Conservation (phyloP, 768 basidiomycete genomes). For the Arthromyces matolae region DNA sequence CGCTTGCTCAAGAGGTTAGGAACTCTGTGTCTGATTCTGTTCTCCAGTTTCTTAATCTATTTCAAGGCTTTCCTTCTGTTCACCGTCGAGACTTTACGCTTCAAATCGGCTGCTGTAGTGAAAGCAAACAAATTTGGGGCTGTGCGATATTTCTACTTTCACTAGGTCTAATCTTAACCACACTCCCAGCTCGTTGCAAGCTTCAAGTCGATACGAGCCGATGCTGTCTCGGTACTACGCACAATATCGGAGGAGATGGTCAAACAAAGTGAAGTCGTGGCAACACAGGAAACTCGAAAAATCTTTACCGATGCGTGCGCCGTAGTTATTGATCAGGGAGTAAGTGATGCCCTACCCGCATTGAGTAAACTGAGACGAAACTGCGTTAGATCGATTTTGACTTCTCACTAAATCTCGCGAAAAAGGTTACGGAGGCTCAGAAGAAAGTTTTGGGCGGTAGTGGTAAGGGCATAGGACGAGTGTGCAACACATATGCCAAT, state of each 20-base stretch:
- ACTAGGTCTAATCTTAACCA: not conserved
- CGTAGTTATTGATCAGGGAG: slow-evolving; percentile 32
- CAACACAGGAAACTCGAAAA: slow-evolving; percentile 49
- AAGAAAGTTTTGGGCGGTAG: slow-evolving; percentile 70
- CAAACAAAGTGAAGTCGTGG: slow-evolving; percentile 49
- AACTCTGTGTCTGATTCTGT: no score
- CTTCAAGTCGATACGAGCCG: slow-evolving; percentile 59
- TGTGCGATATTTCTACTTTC: slow-evolving; percentile 38
- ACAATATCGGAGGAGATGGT: slow-evolving; percentile 54
- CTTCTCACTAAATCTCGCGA: slow-evolving; percentile 55
- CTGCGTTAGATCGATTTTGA: slow-evolving; percentile 58
- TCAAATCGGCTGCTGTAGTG: slow-evolving; percentile 64
- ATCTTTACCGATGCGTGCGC: slow-evolving; percentile 50
- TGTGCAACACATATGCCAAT: slow-evolving; percentile 21
- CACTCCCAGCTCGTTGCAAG: slow-evolving; percentile 55
- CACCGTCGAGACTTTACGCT: slow-evolving; percentile 64
- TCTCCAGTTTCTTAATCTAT: no score
- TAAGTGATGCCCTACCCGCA: slow-evolving; percentile 14
- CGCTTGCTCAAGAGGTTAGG: slow-evolving; percentile 69
- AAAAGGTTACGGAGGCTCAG: slow-evolving; percentile 65
- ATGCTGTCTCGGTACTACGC: slow-evolving; percentile 48
- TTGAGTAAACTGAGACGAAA: slow-evolving; percentile 7
- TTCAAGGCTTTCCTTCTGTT: slow-evolving; percentile 72
- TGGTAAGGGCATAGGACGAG: slow-evolving; percentile 54
- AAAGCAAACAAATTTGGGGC: slow-evolving; percentile 72